phyloP scores from a whole-genome alignment of 345 rosid species.

The Cardamine occulta region DNA sequence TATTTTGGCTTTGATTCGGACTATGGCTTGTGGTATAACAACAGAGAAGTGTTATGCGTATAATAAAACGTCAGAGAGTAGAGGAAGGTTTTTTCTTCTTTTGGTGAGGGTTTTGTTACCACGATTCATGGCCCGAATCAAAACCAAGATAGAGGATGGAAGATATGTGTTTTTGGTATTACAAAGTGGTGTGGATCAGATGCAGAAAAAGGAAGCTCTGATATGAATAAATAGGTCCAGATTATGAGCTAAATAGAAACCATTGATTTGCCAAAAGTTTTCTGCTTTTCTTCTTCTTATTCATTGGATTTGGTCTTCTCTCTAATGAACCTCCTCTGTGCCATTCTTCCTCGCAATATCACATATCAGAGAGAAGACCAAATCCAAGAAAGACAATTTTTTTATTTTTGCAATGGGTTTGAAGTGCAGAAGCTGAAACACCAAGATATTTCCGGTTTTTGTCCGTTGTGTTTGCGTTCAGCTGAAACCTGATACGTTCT shows the following conservation, averaged over 20 bases:
- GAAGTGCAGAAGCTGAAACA: neutral
- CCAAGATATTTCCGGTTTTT: neutral
- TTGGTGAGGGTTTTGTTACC: neutral
- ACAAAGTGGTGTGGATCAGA: neutral
- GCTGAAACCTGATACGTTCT: neutral
- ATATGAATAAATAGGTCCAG: neutral
- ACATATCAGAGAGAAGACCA: neutral
- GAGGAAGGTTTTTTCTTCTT: neutral
- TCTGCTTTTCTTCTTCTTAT: neutral
- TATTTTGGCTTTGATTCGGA: neutral
- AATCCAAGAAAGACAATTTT: neutral
- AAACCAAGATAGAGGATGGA: neutral
- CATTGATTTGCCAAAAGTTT: neutral
- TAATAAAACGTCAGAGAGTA: neutral
- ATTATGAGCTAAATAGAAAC: neutral
- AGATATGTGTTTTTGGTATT: neutral
- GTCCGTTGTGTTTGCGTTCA: neutral
- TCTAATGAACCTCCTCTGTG: neutral
- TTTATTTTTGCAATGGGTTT: neutral
- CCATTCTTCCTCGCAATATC: too few relatives aligned
- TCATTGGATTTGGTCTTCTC: neutral
- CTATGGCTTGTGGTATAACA: neutral
- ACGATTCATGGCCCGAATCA: neutral
- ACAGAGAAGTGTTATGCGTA: neutral
- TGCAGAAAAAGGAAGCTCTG: constrained; percentile 2